Evolutionary conservation across 805 yeast genomes (phyloP).

Genomic region (Candida multigemmis): DNA sequence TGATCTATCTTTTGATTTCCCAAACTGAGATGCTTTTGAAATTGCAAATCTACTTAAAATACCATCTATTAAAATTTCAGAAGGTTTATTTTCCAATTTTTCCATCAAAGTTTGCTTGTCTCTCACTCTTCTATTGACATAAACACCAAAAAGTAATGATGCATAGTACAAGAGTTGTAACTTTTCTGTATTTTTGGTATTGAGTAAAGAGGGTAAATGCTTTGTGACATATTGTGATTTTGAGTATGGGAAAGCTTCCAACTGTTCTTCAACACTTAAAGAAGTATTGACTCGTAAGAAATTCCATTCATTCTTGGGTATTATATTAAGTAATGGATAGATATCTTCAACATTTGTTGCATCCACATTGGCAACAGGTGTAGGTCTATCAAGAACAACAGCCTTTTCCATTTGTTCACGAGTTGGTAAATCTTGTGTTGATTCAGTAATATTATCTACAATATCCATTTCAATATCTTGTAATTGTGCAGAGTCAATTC

Average conservation of each 20-base stretch:
- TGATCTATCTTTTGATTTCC: slow-evolving; percentile 68
- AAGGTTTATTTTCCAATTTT: slow-evolving; percentile 53
- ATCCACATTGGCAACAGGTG: slow-evolving; percentile 65
- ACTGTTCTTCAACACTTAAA: slow-evolving; percentile 35
- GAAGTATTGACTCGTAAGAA: slow-evolving; percentile 57
- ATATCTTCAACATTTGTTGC: slow-evolving; percentile 82
- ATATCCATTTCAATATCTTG: slow-evolving; percentile 71
- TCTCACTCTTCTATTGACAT: slow-evolving; percentile 57
- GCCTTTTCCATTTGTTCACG: slow-evolving; percentile 49
- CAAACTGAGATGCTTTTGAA: slow-evolving; percentile 52
- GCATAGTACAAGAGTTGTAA: slow-evolving; percentile 71
- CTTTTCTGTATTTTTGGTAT: slow-evolving; percentile 40
- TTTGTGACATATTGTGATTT: slow-evolving; percentile 49
- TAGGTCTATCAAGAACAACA: slow-evolving; percentile 66
- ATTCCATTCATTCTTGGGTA: slow-evolving; percentile 58
- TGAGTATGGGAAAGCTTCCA: slow-evolving; percentile 54
- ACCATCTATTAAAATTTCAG: slow-evolving; percentile 66
- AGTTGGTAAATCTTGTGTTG: slow-evolving; percentile 69
- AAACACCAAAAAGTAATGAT: slow-evolving; percentile 73
- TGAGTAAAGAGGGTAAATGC: slow-evolving; percentile 30
- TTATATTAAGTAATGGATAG: slow-evolving; percentile 64
- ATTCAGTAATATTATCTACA: slow-evolving; percentile 64
- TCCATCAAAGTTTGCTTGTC: slow-evolving; percentile 52
- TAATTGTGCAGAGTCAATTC: slow-evolving; percentile 77
- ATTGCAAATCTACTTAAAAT: slow-evolving; percentile 66